Conservation (phyloP, 2,329 filamentous ascomycete species). For the Botrytis pseudocinerea region DNA sequence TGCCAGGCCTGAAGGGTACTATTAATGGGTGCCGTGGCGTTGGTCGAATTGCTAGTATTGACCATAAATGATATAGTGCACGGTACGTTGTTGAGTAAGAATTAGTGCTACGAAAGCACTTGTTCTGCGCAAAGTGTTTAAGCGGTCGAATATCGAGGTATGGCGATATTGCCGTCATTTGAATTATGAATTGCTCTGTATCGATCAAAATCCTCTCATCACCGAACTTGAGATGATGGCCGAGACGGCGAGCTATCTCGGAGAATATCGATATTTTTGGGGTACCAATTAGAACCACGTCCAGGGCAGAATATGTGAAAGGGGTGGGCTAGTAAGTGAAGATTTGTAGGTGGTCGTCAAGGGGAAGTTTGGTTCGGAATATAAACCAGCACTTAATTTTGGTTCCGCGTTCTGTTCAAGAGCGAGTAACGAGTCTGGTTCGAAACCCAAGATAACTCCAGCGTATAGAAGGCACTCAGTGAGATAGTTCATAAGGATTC, state of each 20-base stretch:
- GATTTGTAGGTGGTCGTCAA: background rate
- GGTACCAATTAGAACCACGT: background rate
- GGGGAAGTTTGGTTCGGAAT: background rate
- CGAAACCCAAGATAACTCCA: background rate
- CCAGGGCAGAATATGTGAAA: background rate
- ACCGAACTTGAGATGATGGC: background rate
- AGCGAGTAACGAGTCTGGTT: constrained; percentile 12
- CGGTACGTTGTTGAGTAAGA: background rate
- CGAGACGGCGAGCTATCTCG: background rate
- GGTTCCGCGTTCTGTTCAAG: constrained; percentile 3
- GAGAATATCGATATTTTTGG: background rate
- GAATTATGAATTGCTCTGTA: constrained; percentile 1
- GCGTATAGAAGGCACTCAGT: constrained; percentile 10
- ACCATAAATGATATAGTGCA: constrained; percentile 20
- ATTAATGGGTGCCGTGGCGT: constrained; percentile 20
- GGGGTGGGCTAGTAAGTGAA: background rate
- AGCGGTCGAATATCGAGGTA: constrained; percentile 5
- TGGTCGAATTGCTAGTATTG: constrained; percentile 10
- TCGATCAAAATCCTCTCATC: background rate
- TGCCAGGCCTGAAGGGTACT: constrained; percentile 16
- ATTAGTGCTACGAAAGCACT: background rate
- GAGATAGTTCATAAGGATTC: background rate
- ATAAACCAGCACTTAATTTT: background rate
- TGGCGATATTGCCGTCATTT: constrained; percentile 17
- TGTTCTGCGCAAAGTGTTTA: background rate